Conservation (phyloP, 2,329 filamentous ascomycete species). For the Fusarium sp. region DNA sequence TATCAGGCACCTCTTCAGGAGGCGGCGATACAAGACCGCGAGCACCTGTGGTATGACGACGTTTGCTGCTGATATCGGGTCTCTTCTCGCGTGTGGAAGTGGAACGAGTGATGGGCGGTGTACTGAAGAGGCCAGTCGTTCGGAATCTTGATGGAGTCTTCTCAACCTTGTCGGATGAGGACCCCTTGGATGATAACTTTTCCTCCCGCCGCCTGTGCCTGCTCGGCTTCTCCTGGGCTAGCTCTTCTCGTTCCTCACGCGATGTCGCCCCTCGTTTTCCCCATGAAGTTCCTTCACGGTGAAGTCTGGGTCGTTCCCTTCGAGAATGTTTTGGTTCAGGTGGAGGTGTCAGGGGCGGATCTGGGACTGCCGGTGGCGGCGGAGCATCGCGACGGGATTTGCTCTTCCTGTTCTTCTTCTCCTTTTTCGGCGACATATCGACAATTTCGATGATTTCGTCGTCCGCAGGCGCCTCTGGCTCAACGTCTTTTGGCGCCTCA, state of each 20-base stretch:
- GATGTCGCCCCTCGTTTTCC: conserved; percentile 77
- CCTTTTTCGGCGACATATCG: conserved; percentile 63
- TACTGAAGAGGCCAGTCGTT: conserved; percentile 76
- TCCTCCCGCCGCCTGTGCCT: conserved; percentile 75
- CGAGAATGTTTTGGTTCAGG: conserved; percentile 73
- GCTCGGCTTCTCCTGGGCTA: conserved; percentile 70
- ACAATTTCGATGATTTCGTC: conserved; percentile 61
- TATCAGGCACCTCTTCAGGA: conserved; percentile 76
- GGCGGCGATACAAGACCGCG: conserved; percentile 79
- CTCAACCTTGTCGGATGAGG: conserved; percentile 78
- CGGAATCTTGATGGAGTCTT: conserved; percentile 68
- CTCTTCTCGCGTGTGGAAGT: conserved; percentile 78
- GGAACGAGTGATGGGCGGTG: conserved; percentile 76
- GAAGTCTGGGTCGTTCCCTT: conserved; percentile 84
- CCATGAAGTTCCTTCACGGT: conserved; percentile 81
- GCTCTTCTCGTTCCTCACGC: conserved; percentile 61
- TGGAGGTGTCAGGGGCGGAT: conserved; percentile 64
- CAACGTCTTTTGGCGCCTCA: conserved; percentile 51
- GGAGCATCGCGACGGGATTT: conserved; percentile 57
- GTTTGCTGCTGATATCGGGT: conserved; percentile 67
- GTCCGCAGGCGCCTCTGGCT: conserved; percentile 37
- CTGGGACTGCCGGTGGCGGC: conserved; percentile 61
- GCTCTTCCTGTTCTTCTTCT: conserved; percentile 61
- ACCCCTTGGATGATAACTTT: conserved; percentile 75
- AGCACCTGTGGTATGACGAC: conserved; percentile 77